Evolutionary conservation across 1,284 basidiomycete species (phyloP), one percentile per base, ranked within the genome.

Genomic region (Exobasidium rhododendri): DNA sequence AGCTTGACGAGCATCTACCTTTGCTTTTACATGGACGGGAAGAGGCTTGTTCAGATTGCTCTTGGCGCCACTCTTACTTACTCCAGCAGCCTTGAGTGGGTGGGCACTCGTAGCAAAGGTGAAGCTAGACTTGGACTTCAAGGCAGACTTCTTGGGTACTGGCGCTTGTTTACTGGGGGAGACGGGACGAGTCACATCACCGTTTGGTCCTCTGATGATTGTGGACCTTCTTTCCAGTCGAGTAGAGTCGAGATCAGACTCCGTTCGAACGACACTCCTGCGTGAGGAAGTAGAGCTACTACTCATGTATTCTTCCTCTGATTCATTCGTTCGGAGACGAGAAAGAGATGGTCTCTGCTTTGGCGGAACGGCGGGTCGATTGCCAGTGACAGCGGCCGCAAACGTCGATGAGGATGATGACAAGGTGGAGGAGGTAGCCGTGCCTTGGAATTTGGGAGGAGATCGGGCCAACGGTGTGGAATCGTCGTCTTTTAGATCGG

Each of bases 121-220:
- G 54, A 68, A 68, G 57, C 66, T 68, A 11, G 56, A 58, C 43
- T 63, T 66, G 4, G 20, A 51, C 60, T 68, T 66, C 1, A 68
- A 44, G 4, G 60, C 50, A 5, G 53, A 20, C 51, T 68, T 69
- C 26, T 28, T 56, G 2, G 59, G 45, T n/a, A 43, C 35, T 0
- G 67, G 35, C n/a, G 26, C 24, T 26, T 56, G 29, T 31, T 58
- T 58, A 44, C 59, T 62, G 0, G 56, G 59, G n/a, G 59, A 56
- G n/a, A 52, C 44, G 2, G 56, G 49, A 10, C 66, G 59, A 11
- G 59, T 54, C 44, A 62, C 14, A 50, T 5, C 20, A 4, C 20
- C 26, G 28, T 2, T 26, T 6, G 47, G 58, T 46, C 62, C 61
- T 58, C 67, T 59, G 26, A 55, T 63, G 24, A 65, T 64, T 6